phyloP scores from a whole-genome alignment of 2,329 filamentous ascomycete species.

The Botryotinia calthae region DNA sequence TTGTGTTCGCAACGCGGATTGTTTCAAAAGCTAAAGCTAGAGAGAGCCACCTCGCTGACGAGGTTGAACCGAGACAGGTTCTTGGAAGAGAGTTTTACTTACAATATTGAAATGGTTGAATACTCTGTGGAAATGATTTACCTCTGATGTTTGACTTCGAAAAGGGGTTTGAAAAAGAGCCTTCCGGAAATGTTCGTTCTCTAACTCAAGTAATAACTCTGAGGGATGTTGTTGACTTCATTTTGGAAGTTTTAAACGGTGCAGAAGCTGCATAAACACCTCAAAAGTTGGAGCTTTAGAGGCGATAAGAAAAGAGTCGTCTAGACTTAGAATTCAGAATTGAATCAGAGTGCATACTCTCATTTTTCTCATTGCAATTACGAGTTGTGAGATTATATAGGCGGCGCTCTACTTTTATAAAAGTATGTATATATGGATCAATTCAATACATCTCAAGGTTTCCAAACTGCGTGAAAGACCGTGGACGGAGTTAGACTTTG shows the following conservation, averaged over 20 bases:
- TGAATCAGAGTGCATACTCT: not conserved
- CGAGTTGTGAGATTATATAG: not conserved
- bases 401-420: too few relatives aligned
- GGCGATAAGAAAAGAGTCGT: not conserved
- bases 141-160: not conserved
- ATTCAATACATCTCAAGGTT: not conserved
- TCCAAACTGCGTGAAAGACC: not conserved
- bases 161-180: not conserved
- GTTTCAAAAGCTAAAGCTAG: conserved; percentile 15
- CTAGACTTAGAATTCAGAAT: not conserved
- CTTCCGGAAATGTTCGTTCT: not conserved
- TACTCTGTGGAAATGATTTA: not conserved
- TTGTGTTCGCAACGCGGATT: conserved; percentile 3
- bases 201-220: not conserved
- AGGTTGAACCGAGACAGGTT: conserved; percentile 1
- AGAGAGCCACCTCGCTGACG: not conserved
- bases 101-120: not conserved
- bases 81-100: conserved; percentile 1
- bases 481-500: not conserved
- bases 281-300: not conserved
- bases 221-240: not conserved
- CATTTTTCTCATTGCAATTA: not conserved
- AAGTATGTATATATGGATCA: not conserved
- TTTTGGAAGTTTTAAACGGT: not conserved
- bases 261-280: not conserved